Conservation (phyloP, 495 filamentous ascomycete genomes). For the Podospora bellae-mahoneyi region DNA sequence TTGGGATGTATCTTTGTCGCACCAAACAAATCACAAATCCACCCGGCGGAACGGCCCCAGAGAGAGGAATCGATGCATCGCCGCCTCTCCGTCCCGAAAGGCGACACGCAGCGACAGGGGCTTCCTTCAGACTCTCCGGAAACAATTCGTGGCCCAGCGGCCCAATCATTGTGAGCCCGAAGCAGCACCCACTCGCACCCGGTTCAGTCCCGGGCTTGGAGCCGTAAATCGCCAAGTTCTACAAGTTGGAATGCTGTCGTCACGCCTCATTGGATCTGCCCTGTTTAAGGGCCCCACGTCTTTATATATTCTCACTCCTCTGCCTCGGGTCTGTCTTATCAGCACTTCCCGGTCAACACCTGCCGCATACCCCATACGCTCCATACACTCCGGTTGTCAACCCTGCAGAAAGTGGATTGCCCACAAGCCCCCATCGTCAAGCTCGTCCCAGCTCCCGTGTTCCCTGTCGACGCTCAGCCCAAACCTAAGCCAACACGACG, state of each 20-base stretch:
- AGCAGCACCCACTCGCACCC: conserved; percentile 27
- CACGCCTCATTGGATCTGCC: conserved; percentile 27
- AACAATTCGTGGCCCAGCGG: conserved; percentile 37
- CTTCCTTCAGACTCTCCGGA: conserved; percentile 28
- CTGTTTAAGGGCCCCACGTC: conserved; percentile 21
- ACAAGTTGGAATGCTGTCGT: conserved; percentile 29
- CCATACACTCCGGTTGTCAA: conserved; percentile 19
- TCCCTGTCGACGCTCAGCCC: conserved; percentile 27
- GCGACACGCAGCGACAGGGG: conserved; percentile 24
- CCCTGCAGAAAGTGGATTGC: conserved; percentile 33
- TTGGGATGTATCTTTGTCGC: background rate
- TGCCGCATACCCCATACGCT: conserved; percentile 8
- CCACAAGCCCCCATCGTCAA: conserved; percentile 25
- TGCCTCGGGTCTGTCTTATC: conserved; percentile 28
- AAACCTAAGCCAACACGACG: conserved; percentile 16
- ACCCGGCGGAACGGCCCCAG: background rate
- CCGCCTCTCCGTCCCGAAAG: background rate
- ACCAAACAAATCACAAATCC: background rate
- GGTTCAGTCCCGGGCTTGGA: conserved; percentile 24
- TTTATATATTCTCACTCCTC: conserved; percentile 29
- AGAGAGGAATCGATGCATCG: background rate
- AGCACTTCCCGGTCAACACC: conserved; percentile 14
- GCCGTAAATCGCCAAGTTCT: conserved; percentile 15
- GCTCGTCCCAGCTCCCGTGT: conserved; percentile 22
- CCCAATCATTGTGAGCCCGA: conserved; percentile 31